A percentile compares a stretch with the other conserved stretches of the same genome.
Conservation (phyloP, 805 yeast species). For the Yamadazyma takamatsuzukensis region DNA sequence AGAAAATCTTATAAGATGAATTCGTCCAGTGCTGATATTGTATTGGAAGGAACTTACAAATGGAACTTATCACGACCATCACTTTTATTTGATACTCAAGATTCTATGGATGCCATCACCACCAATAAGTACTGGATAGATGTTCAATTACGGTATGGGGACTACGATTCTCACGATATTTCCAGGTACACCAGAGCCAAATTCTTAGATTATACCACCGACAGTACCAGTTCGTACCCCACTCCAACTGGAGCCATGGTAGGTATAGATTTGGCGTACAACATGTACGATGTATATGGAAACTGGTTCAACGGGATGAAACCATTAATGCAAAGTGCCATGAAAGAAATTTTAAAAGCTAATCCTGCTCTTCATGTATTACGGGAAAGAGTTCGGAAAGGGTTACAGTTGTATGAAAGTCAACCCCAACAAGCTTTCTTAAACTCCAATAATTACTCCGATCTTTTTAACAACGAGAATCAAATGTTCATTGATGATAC, state of each 20-base stretch:
- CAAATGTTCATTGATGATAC: conserved; percentile 91
- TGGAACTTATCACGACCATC: conserved; percentile 89
- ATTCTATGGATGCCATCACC: conserved; percentile 53
- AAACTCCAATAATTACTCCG: conserved; percentile 86
- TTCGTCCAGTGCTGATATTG: conserved; percentile 90
- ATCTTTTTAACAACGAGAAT: conserved; percentile 77
- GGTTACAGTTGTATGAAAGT: conserved; percentile 87
- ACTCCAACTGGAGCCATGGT: conserved; percentile 89
- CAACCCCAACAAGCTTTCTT: conserved; percentile 91
- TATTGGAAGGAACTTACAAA: conserved; percentile 65
- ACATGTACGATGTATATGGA: conserved; percentile 95
- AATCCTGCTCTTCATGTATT: conserved; percentile 90
- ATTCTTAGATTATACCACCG: conserved; percentile 88
- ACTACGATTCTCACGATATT: conserved; percentile 95
- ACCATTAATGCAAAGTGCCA: conserved; percentile 82
- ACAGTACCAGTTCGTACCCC: conserved; percentile 80
- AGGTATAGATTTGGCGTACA: conserved; percentile 90
- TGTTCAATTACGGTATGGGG: conserved; percentile 93
- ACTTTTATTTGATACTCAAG: conserved; percentile 66
- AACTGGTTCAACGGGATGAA: conserved; percentile 97
- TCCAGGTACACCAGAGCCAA: conserved; percentile 91
- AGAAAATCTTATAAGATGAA: conserved; percentile 97
- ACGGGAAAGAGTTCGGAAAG: conserved; percentile 91
- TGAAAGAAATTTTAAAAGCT: conserved; percentile 90
- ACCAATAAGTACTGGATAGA: conserved; percentile 88